Evolutionary conservation across 176 grass and related monocot species (phyloP).

Genomic region (Pontederia paniculata): DNA sequence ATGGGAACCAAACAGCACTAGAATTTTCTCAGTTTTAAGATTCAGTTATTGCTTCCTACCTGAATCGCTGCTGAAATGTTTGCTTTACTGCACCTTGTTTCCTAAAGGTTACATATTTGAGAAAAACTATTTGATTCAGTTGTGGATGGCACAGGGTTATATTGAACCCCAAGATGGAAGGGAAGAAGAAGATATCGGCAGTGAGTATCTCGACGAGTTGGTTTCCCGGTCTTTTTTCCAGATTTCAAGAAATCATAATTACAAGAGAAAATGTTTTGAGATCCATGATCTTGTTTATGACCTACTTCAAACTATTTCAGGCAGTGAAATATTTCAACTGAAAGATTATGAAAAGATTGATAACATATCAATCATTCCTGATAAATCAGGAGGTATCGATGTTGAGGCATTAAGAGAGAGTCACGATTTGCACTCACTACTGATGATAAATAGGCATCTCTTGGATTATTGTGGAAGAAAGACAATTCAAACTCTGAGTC

Average conservation of each 20-base stretch:
- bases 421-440: background rate
- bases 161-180: background rate
- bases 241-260: background rate
- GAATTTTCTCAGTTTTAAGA: conserved; percentile 15
- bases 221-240: conserved; percentile 23
- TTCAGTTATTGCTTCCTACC: conserved; percentile 32
- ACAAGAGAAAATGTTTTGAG: conserved; percentile 14
- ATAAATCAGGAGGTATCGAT: background rate
- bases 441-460: conserved; percentile 12
- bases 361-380: conserved; percentile 20
- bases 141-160: conserved; percentile 47
- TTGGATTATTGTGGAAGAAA: background rate
- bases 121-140: background rate
- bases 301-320: conserved; percentile 13
- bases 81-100: conserved; percentile 23
- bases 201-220: conserved; percentile 13
- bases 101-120: conserved; percentile 3
- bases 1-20: conserved; percentile 13
- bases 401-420: no score
- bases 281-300: conserved; percentile 24
- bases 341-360: background rate
- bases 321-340: conserved; percentile 8
- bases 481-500: conserved; percentile 9
- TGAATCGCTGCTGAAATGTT: conserved; percentile 2
- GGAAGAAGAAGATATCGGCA: conserved; percentile 25